Evolutionary conservation across 805 yeast genomes (phyloP), one percentile per base, ranked within the genome.

Genomic region (Candida ficus): DNA sequence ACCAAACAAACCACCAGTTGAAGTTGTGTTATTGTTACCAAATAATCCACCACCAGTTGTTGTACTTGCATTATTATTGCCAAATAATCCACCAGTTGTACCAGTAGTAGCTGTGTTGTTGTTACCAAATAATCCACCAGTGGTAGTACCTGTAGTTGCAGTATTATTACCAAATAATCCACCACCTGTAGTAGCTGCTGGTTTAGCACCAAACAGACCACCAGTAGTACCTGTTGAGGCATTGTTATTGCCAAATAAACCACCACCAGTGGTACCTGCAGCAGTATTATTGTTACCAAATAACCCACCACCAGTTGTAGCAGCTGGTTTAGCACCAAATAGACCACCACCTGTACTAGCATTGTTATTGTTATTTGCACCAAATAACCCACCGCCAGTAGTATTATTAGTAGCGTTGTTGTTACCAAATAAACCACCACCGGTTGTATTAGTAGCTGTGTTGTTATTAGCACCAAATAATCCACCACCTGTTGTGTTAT

Each of bases 21-120:
- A 37, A 19, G 44, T 31, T 21, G 46, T 44, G 14, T 47, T 54
- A 33, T 58, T 62, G 37, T 47, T 52, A 23, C 71, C 70, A 56
- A 67, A 70, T 38, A 64, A 54, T 26, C 66, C 68, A 45, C 66
- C 68, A 45, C 67, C 67, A 19, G 57, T 46, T 5, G 52, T 39
- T 3, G 51, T 42, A 12, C 48, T 47, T n/a, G 57, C 51, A 42
- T 67, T 57, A 38, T 62, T 63, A 27, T 60, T 54, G 28, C 77
- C 77, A 52, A 74, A 75, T 27, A 64, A 54, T 6, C 71, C 69
- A 22, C 64, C 68, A 18, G 61, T 50, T 16, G 48, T 59, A n/a
- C n/a, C n/a, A 19, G 33, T 31, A 31, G 25, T 13, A n/a, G 11
- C 66, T 23, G 66, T 8, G 63, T 57, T 21, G 61, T 25, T 40